These are phyloP conservation scores for Globisporangium canariense DNA, from an alignment of 352 stramenopile genomes.

Conservation along the genomic window DNA sequence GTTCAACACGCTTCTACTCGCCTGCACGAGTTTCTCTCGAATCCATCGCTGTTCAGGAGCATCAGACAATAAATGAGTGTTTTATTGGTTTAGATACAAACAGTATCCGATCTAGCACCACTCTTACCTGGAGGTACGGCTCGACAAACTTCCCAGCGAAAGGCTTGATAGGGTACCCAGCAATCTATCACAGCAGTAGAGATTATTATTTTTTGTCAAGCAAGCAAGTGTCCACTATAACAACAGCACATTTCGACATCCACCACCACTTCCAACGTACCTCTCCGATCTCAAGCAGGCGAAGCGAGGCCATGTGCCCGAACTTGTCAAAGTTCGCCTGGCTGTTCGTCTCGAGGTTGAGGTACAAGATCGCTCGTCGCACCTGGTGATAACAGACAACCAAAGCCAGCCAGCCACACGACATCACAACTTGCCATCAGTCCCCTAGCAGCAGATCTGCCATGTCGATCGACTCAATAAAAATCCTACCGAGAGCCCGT, in stretches of 20 bases:
- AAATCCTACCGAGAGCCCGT: conserved; percentile 45
- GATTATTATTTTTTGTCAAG: no score
- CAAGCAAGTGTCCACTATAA: no score
- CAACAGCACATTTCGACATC: neutral
- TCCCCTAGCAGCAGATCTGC: neutral
- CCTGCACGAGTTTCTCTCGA: conserved; percentile 56
- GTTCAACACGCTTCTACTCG: conserved; percentile 43
- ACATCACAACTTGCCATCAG: conserved; percentile 2
- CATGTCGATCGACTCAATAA: neutral
- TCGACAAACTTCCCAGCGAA: conserved; percentile 80
- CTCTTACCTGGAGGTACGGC: conserved; percentile 53
- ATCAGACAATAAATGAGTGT: neutral
- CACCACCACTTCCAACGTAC: conserved; percentile 19
- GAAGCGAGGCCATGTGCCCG: conserved; percentile 67
- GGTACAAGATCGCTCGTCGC: conserved; percentile 59
- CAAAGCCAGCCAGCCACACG: conserved; percentile 7
- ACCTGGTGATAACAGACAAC: conserved; percentile 30
- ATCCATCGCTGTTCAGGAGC: conserved; percentile 54
- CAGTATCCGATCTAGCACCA: neutral
- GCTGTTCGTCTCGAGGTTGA: conserved; percentile 70
- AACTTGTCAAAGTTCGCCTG: conserved; percentile 73
- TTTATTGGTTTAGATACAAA: neutral
- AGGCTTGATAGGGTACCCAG: conserved; percentile 76
- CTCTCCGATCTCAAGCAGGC: conserved; percentile 63
- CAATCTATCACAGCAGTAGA: conserved; percentile 30